phyloP scores from a whole-genome alignment of 768 basidiomycete species.

The Daedaleopsis sinensis region DNA sequence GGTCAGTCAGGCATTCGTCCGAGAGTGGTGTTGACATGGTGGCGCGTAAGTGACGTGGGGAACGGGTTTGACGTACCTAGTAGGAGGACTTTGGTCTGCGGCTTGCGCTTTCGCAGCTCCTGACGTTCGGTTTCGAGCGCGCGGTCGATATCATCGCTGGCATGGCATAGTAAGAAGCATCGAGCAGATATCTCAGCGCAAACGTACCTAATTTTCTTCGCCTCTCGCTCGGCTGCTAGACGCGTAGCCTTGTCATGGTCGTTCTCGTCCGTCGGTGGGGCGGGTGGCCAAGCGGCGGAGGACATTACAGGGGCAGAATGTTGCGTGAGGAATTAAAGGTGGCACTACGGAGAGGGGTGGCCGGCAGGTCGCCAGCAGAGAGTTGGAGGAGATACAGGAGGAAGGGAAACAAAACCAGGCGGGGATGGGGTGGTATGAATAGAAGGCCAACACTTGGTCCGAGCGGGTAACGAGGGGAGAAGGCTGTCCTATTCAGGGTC shows the following conservation, averaged over 20 bases:
- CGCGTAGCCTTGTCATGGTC: slow-evolving; percentile 41
- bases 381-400: neutral
- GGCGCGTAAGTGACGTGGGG: neutral
- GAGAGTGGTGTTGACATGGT: neutral
- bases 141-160: slow-evolving; percentile 58
- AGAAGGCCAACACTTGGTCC: no score
- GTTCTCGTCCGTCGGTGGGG: slow-evolving; percentile 40
- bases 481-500: neutral
- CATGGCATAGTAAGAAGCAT: slow-evolving; percentile 15
- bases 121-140: slow-evolving; percentile 51
- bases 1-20: neutral
- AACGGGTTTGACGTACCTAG: slow-evolving; percentile 43
- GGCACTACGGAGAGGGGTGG: no score
- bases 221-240: slow-evolving; percentile 47
- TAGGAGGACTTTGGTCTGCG: slow-evolving; percentile 51
- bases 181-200: neutral
- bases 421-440: neutral
- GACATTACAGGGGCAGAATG: slow-evolving; percentile 4
- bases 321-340: no score
- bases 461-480: neutral
- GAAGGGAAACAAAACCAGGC: neutral
- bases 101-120: slow-evolving; percentile 38
- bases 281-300: slow-evolving; percentile 30
- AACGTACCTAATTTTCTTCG: slow-evolving; percentile 29
- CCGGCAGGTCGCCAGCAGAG: neutral